A percentile compares a stretch with the other conserved stretches of the same genome.
These are phyloP conservation scores for Fusarium sp. DNA, from an alignment of 2,329 filamentous ascomycete species.

Conservation along the genomic window DNA sequence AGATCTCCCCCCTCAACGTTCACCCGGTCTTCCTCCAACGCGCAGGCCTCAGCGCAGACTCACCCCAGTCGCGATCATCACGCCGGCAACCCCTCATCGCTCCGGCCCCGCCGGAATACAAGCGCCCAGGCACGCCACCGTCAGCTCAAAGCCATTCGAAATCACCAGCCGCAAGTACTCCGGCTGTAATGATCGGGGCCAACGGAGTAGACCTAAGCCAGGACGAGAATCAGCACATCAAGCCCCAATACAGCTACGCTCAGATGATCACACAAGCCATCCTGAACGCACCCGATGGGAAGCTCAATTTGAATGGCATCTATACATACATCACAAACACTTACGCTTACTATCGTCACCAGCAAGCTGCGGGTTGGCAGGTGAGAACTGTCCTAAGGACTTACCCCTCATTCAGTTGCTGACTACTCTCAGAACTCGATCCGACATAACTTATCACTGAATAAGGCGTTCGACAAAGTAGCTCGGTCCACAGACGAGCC, in stretches of 20 bases:
- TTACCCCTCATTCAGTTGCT: constrained; percentile 10
- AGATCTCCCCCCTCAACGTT: constrained; percentile 74
- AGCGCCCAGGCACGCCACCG: constrained; percentile 70
- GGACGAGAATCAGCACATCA: constrained; percentile 89
- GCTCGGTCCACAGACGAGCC: constrained; percentile 93
- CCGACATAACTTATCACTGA: constrained; percentile 93
- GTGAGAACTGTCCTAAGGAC: constrained; percentile 58
- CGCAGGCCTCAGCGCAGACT: constrained; percentile 63
- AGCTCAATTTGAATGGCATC: constrained; percentile 90
- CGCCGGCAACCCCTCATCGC: constrained; percentile 63
- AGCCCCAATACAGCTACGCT: constrained; percentile 96
- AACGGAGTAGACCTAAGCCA: constrained; percentile 80
- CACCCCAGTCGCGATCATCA: constrained; percentile 44
- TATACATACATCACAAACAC: constrained; percentile 92
- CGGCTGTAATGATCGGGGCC: constrained; percentile 53
- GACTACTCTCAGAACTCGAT: constrained; percentile 80
- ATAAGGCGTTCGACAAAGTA: constrained; percentile 94
- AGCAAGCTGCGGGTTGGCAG: constrained; percentile 86
- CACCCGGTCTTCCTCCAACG: constrained; percentile 77
- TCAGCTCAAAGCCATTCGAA: constrained; percentile 53
- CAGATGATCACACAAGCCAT: constrained; percentile 98
- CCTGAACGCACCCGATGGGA: constrained; percentile 85
- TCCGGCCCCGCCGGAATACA: constrained; percentile 70
- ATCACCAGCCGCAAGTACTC: constrained; percentile 51
- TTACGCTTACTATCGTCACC: constrained; percentile 93